A percentile compares a stretch with the other conserved stretches of the same genome.
These are phyloP conservation scores for Osmanthus fragrans DNA, from an alignment of 257 asterid genomes.

Conservation along the genomic window DNA sequence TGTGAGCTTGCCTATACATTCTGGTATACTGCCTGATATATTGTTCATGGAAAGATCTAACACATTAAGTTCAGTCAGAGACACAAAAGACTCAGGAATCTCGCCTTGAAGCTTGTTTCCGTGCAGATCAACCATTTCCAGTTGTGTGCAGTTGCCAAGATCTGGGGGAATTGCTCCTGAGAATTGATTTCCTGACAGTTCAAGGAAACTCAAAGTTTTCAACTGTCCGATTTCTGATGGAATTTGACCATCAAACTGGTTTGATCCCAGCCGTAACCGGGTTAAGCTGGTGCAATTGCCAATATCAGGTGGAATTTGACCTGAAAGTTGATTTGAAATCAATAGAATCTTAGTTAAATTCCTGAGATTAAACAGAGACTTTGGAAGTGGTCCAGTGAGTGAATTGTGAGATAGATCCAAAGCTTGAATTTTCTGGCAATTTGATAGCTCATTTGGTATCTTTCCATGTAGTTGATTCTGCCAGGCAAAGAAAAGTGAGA, in stretches of 20 bases:
- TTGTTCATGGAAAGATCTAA: constrained; percentile 62
- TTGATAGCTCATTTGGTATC: constrained; percentile 56
- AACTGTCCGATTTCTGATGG: constrained; percentile 54
- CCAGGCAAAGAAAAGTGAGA: constrained; percentile 71
- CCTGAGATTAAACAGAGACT: constrained; percentile 50
- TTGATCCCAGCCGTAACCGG: constrained; percentile 61
- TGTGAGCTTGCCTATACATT: constrained; percentile 48
- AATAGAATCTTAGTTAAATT: constrained; percentile 62
- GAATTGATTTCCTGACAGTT: constrained; percentile 60
- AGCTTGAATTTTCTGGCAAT: constrained; percentile 55
- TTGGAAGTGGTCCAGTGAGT: constrained; percentile 61
- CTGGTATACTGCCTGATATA: constrained; percentile 62
- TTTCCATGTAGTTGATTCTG: constrained; percentile 64
- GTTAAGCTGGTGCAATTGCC: constrained; percentile 65
- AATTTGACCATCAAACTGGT: constrained; percentile 48
- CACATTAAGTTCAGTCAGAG: constrained; percentile 49
- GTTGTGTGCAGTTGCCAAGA: constrained; percentile 54
- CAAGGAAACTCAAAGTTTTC: constrained; percentile 53
- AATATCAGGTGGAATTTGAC: constrained; percentile 55
- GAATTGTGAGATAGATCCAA: constrained; percentile 65
- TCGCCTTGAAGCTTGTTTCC: constrained; percentile 56
- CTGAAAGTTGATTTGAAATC: constrained; percentile 63
- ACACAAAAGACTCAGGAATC: constrained; percentile 57
- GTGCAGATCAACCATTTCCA: constrained; percentile 69
- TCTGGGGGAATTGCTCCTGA: constrained; percentile 53